Conservation (phyloP, 768 basidiomycete genomes). For the Leccinum arenicola region DNA sequence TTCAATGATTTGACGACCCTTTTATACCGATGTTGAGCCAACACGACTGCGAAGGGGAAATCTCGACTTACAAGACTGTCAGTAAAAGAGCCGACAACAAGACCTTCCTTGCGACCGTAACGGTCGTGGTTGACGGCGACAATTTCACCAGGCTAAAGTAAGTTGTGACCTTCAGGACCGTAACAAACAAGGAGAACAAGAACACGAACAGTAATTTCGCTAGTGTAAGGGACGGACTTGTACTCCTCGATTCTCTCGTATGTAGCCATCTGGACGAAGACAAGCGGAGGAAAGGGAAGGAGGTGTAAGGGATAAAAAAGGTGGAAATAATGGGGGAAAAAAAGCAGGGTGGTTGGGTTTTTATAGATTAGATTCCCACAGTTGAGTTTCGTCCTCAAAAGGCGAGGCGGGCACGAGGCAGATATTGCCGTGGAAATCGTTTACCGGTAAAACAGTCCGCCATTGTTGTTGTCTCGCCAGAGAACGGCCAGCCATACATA, state of each 20-base stretch:
- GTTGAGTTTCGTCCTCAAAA: slow-evolving; percentile 16
- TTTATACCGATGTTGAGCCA: slow-evolving; percentile 27
- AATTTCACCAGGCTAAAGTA: slow-evolving; percentile 68
- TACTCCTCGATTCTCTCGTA: slow-evolving; percentile 34
- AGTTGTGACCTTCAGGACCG: slow-evolving; percentile 3
- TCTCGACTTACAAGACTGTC: slow-evolving; percentile 59
- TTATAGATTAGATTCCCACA: slow-evolving; percentile 50
- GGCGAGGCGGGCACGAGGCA: slow-evolving; percentile 56
- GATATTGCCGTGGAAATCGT: slow-evolving; percentile 24
- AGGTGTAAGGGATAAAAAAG: slow-evolving; percentile 27
- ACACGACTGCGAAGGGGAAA: neutral
- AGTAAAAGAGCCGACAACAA: slow-evolving; percentile 72
- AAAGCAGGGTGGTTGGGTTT: slow-evolving; percentile 33
- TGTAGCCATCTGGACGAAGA: slow-evolving; percentile 37
- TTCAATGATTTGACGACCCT: slow-evolving; percentile 83
- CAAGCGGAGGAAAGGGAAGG: slow-evolving; percentile 16
- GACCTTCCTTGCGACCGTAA: slow-evolving; percentile 69
- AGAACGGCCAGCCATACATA: slow-evolving; percentile 10
- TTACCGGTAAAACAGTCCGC: slow-evolving; percentile 3
- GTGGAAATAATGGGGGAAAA: slow-evolving; percentile 23
- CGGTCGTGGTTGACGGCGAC: slow-evolving; percentile 69
- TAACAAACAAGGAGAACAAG: neutral
- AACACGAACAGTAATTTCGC: slow-evolving; percentile 37
- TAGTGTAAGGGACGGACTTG: slow-evolving; percentile 22
- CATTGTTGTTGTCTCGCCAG: slow-evolving; percentile 19